These are phyloP conservation scores for Tetrapisispora iriomotensis DNA, from an alignment of 805 yeast species.

Conservation along the genomic window DNA sequence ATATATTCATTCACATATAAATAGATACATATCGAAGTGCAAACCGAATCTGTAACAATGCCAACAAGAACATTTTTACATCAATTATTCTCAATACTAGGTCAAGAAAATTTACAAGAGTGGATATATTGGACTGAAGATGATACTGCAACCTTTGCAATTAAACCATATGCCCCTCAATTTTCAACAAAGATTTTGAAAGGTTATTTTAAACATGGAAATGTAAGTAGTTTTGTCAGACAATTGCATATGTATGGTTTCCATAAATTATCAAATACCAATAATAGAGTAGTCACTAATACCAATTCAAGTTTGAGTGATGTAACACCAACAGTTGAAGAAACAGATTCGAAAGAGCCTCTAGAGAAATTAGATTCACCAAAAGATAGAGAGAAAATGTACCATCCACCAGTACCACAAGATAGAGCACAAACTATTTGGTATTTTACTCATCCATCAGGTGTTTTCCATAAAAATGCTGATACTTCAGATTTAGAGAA, in stretches of 20 bases:
- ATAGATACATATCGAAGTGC: too few species aligned
- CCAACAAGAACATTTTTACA: conserved; percentile 31
- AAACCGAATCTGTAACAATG: not conserved
- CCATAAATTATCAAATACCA: conserved; percentile 44
- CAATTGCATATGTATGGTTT: conserved; percentile 79
- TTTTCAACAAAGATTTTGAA: conserved; percentile 66
- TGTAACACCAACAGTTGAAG: not conserved
- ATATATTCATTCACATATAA: too few species aligned
- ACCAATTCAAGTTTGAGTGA: too few species aligned
- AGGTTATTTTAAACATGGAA: conserved; percentile 69
- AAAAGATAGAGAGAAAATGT: not conserved
- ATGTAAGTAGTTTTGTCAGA: conserved; percentile 68
- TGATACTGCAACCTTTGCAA: conserved; percentile 55
- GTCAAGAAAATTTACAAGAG: conserved; percentile 60
- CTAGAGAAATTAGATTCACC: not conserved
- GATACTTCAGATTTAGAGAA: conserved; percentile 14
- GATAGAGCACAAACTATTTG: conserved; percentile 11
- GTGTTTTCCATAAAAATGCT: conserved; percentile 18
- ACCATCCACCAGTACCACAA: conserved; percentile 2
- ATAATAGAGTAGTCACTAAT: not conserved
- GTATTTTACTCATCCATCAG: conserved; percentile 27
- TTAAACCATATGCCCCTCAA: conserved; percentile 60
- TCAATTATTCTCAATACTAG: conserved; percentile 83
- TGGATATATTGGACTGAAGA: conserved; percentile 78
- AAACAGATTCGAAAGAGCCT: not conserved